Percentiles rank a stretch among this genome's conserved stretches.
These are phyloP conservation scores for Ceratocystis eucalypticola DNA, from an alignment of 2,329 filamentous ascomycete genomes.

Conservation along the genomic window DNA sequence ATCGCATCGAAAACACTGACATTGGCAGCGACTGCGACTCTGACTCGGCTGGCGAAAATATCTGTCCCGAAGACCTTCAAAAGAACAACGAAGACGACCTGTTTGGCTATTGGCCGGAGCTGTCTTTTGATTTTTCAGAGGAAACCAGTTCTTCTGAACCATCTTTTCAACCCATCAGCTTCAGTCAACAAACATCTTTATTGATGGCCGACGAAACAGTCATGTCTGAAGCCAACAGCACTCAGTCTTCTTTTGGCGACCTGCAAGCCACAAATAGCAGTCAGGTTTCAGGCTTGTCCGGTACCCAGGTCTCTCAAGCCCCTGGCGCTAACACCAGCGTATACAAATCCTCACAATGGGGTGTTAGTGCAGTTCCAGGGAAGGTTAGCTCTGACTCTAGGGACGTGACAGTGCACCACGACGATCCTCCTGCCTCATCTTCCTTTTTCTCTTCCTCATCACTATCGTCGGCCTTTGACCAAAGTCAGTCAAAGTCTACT, in stretches of 20 bases:
- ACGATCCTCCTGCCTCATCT: slow-evolving; percentile 17
- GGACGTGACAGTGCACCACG: neutral
- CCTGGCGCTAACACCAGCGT: slow-evolving; percentile 7
- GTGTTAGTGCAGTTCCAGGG: slow-evolving; percentile 7
- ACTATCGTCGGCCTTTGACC: neutral
- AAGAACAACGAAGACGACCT: slow-evolving; percentile 1
- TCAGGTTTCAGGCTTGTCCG: slow-evolving; percentile 16
- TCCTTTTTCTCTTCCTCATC: slow-evolving; percentile 12
- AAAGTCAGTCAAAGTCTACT: slow-evolving; percentile 12
- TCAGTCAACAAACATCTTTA: slow-evolving; percentile 13
- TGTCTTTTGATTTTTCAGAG: slow-evolving; percentile 18
- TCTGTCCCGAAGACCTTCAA: neutral
- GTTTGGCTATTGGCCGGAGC: neutral
- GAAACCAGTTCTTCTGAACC: slow-evolving; percentile 16
- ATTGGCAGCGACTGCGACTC: too few relatives aligned
- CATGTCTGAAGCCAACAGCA: slow-evolving; percentile 12
- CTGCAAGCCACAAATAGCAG: neutral
- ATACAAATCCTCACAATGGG: slow-evolving; percentile 7
- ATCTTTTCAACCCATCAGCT: slow-evolving; percentile 16
- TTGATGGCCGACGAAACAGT: slow-evolving; percentile 17
- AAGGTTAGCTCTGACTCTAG: slow-evolving; percentile 13
- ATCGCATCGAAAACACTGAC: neutral
- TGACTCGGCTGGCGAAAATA: neutral
- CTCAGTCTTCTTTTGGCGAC: slow-evolving; percentile 9
- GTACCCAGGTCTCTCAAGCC: slow-evolving; percentile 8